Evolutionary conservation across 306 rosid genomes (phyloP).

Genomic region (Canavalia ensiformis): DNA sequence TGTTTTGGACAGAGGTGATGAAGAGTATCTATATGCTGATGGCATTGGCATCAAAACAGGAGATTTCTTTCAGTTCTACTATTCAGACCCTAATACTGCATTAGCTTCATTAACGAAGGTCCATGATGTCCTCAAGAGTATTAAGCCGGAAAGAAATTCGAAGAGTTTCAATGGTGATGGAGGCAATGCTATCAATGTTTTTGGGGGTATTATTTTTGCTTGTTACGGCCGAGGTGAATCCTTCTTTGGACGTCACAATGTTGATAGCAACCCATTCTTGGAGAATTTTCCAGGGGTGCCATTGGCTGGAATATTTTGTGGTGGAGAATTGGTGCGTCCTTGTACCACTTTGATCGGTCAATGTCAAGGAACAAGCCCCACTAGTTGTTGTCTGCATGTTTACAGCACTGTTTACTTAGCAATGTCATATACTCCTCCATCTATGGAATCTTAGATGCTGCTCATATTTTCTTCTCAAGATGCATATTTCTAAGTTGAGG

Average conservation of each 20-base stretch:
- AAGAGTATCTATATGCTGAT: constrained; percentile 70
- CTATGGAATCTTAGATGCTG: constrained; percentile 48
- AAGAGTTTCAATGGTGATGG: constrained; percentile 40
- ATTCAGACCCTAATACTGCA: constrained; percentile 66
- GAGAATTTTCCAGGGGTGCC: constrained; percentile 71
- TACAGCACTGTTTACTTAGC: constrained; percentile 70
- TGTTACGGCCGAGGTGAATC: constrained; percentile 76
- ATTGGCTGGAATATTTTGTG: constrained; percentile 74
- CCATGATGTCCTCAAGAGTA: constrained; percentile 56
- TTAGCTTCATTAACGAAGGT: constrained; percentile 52
- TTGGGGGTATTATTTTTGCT: constrained; percentile 77
- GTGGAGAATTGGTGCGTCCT: constrained; percentile 79
- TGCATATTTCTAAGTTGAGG: constrained; percentile 23
- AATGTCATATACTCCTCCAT: constrained; percentile 64
- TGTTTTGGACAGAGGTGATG: constrained; percentile 69
- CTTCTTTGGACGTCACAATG: constrained; percentile 59
- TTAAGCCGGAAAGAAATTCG: constrained; percentile 50
- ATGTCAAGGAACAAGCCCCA: constrained; percentile 51
- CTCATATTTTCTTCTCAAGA: constrained; percentile 10
- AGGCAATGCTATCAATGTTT: constrained; percentile 48
- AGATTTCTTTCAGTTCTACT: constrained; percentile 76
- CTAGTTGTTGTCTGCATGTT: constrained; percentile 66
- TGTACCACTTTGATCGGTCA: constrained; percentile 49
- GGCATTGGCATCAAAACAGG: constrained; percentile 77
- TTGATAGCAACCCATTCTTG: constrained; percentile 70